phyloP scores from a whole-genome alignment of 129 eudicot genomes.

The Sambucus nigra region DNA sequence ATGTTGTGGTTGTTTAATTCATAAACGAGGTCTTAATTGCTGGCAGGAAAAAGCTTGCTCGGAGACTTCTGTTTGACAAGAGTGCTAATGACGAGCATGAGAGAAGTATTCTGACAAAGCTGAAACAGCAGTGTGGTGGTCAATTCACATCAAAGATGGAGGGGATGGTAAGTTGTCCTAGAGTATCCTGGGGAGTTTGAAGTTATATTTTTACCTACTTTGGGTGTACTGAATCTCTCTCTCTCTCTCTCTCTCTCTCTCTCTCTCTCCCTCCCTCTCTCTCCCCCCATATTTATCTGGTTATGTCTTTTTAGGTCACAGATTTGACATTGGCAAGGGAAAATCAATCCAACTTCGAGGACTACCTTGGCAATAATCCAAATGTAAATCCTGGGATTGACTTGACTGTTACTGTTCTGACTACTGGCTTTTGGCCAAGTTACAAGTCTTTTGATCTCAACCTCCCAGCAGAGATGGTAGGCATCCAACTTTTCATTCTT shows the following conservation, averaged over 20 bases:
- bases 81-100: conserved; percentile 95
- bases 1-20: not conserved
- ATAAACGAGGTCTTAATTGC: too few species aligned
- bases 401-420: conserved; percentile 75
- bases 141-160: conserved; percentile 94
- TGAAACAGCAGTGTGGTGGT: conserved; percentile 95
- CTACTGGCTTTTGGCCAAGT: conserved; percentile 91
- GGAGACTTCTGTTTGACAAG: conserved; percentile 76
- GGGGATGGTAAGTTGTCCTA: conserved; percentile 58
- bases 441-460: conserved; percentile 80
- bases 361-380: conserved; percentile 45
- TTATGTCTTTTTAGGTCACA: conserved; percentile 44
- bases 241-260: too few species aligned
- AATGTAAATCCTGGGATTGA: conserved; percentile 59
- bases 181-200: not conserved
- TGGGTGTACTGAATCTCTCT: not conserved
- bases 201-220: not conserved
- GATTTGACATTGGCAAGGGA: conserved; percentile 84
- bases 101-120: conserved; percentile 78
- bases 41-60: conserved; percentile 79
- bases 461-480: conserved; percentile 85
- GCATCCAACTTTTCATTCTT: not conserved
- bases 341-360: conserved; percentile 76
- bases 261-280: too few species aligned
- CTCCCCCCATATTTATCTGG: too few species aligned